Percentiles rank a stretch among this genome's conserved stretches.
These are phyloP conservation scores for Misopates orontium DNA, from an alignment of 257 asterid species.

Conservation along the genomic window DNA sequence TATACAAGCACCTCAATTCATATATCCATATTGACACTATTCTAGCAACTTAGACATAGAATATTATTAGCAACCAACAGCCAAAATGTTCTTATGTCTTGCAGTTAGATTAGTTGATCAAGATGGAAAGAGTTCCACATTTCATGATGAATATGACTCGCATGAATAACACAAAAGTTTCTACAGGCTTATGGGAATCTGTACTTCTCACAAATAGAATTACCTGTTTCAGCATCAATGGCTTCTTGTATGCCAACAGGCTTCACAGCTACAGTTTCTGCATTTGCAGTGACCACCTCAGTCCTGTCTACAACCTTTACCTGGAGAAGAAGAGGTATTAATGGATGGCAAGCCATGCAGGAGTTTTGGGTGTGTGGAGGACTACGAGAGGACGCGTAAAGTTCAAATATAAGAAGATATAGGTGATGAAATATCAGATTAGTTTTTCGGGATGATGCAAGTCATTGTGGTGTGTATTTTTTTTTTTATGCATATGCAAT, in stretches of 20 bases:
- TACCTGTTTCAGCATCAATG: slow-evolving; percentile 73
- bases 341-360: background rate
- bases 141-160: background rate
- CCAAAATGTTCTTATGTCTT: background rate
- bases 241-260: slow-evolving; percentile 82
- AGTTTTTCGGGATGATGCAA: too few species aligned
- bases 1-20: too few species aligned
- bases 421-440: too few species aligned
- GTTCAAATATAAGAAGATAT: background rate
- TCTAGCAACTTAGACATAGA: too few species aligned
- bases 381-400: too few species aligned
- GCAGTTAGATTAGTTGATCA: background rate
- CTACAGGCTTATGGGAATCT: background rate
- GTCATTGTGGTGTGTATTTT: too few species aligned
- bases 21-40: too few species aligned
- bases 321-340: slow-evolving; percentile 41
- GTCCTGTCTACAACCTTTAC: slow-evolving; percentile 80
- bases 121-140: background rate
- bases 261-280: slow-evolving; percentile 71
- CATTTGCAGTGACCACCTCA: slow-evolving; percentile 69
- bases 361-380: background rate
- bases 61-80: background rate
- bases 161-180: too few species aligned
- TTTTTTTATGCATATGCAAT: too few species aligned
- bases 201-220: background rate